These are phyloP conservation scores for Wallacemonas collosoma DNA, from an alignment of 208 protist species.

Conservation along the genomic window DNA sequence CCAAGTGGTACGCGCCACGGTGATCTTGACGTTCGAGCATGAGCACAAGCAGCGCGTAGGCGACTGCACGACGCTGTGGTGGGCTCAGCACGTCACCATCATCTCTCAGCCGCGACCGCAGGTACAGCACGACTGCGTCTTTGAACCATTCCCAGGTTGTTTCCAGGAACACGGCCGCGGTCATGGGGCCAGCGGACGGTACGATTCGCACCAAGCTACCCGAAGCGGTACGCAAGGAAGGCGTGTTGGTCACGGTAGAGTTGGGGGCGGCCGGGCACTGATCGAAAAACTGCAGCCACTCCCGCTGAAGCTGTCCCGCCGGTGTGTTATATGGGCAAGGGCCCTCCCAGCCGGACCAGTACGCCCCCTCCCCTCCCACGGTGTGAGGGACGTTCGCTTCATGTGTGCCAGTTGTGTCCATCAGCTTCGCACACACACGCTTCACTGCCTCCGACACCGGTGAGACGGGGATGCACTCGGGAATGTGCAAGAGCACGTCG, in stretches of 20 bases:
- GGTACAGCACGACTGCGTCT: conserved; percentile 44
- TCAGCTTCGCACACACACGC: not conserved
- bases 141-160: conserved; percentile 53
- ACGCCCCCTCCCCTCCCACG: not conserved
- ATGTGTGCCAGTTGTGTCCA: too few species aligned
- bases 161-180: conserved; percentile 37
- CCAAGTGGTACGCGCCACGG: conserved; percentile 47
- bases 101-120: conserved; percentile 32
- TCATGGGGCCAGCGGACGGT: conserved; percentile 33
- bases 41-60: conserved; percentile 73
- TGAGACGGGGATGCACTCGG: conserved; percentile 62
- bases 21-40: conserved; percentile 67
- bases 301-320: conserved; percentile 33
- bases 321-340: conserved; percentile 45
- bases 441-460: conserved; percentile 1
- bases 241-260: conserved; percentile 1
- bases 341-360: conserved; percentile 31
- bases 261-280: conserved; percentile 40
- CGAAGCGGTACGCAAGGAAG: conserved; percentile 3
- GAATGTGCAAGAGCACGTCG: conserved; percentile 62
- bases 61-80: conserved; percentile 45
- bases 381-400: not conserved
- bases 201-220: conserved; percentile 34
- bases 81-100: not conserved
- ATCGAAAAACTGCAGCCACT: conserved; percentile 53